These are phyloP conservation scores for Hydrangea macrophylla DNA, from an alignment of 148 eudicot species.

Conservation along the genomic window DNA sequence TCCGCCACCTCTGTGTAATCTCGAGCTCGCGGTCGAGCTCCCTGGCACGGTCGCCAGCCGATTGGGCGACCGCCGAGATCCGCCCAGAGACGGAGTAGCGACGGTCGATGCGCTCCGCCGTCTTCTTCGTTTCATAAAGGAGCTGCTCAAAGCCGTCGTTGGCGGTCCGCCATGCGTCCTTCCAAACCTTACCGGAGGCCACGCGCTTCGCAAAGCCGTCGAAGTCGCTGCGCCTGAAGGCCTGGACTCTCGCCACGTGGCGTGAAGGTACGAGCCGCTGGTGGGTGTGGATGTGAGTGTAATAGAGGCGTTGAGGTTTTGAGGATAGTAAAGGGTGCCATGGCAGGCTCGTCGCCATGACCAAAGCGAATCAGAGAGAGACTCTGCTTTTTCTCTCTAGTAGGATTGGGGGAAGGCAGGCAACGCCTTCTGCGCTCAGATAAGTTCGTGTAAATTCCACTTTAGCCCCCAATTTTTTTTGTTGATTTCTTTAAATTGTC, in stretches of 20 bases:
- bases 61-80: conserved; percentile 42
- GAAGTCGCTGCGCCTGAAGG: conserved; percentile 71
- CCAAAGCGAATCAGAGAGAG: not conserved
- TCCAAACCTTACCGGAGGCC: conserved; percentile 68
- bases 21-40: conserved; percentile 74
- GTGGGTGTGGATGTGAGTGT: too few relatives aligned
- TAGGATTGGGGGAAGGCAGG: too few relatives aligned
- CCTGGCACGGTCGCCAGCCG: conserved; percentile 60
- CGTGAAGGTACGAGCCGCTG: conserved; percentile 12
- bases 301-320: conserved; percentile 14
- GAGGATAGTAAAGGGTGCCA: conserved; percentile 38
- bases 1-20: conserved; percentile 61
- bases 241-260: conserved; percentile 15
- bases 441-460: too few relatives aligned
- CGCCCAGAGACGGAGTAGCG: conserved; percentile 55
- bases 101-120: conserved; percentile 82
- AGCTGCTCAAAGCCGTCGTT: conserved; percentile 80
- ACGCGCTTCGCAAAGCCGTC: conserved; percentile 65
- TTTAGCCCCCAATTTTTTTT: too few relatives aligned
- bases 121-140: conserved; percentile 65
- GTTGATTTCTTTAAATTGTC: too few relatives aligned
- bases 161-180: conserved; percentile 67
- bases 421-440: too few relatives aligned
- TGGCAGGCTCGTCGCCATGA: conserved; percentile 42
- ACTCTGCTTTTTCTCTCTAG: too few relatives aligned